phyloP scores from a whole-genome alignment of 2,329 filamentous ascomycete genomes.

The Podosphaera leucotricha region DNA sequence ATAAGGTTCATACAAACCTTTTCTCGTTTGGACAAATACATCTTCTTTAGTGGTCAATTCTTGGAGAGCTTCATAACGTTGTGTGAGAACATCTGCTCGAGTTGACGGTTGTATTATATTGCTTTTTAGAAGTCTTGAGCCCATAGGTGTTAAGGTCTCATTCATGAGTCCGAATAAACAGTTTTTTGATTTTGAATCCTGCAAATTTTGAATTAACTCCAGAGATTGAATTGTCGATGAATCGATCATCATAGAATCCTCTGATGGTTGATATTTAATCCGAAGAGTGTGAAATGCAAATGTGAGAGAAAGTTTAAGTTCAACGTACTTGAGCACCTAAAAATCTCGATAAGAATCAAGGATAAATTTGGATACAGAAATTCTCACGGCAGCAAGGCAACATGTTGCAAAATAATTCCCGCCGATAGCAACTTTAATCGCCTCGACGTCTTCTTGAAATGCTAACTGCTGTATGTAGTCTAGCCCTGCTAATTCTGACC shows the following conservation, averaged over 20 bases:
- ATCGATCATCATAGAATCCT: slow-evolving; percentile 92
- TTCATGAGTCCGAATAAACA: slow-evolving; percentile 73
- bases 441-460: slow-evolving; percentile 55
- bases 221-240: slow-evolving; percentile 66
- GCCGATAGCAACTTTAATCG: slow-evolving; percentile 53
- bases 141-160: slow-evolving; percentile 72
- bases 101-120: slow-evolving; percentile 81
- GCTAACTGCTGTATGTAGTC: slow-evolving; percentile 62
- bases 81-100: slow-evolving; percentile 36
- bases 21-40: slow-evolving; percentile 55
- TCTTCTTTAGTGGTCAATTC: slow-evolving; percentile 65
- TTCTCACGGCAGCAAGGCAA: slow-evolving; percentile 59
- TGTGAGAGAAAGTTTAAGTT: slow-evolving; percentile 39
- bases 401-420: slow-evolving; percentile 76
- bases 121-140: slow-evolving; percentile 55
- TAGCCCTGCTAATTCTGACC: slow-evolving; percentile 56
- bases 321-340: slow-evolving; percentile 61
- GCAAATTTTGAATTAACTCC: slow-evolving; percentile 74
- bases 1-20: slow-evolving; percentile 24
- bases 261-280: slow-evolving; percentile 67
- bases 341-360: slow-evolving; percentile 1
- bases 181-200: slow-evolving; percentile 53
- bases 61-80: slow-evolving; percentile 60
- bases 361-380: neutral
- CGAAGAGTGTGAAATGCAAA: slow-evolving; percentile 64